Evolutionary conservation across 108 stramenopile genomes (phyloP), one percentile per base, ranked within the genome.

Genomic region (Thalassiosira profunda): DNA sequence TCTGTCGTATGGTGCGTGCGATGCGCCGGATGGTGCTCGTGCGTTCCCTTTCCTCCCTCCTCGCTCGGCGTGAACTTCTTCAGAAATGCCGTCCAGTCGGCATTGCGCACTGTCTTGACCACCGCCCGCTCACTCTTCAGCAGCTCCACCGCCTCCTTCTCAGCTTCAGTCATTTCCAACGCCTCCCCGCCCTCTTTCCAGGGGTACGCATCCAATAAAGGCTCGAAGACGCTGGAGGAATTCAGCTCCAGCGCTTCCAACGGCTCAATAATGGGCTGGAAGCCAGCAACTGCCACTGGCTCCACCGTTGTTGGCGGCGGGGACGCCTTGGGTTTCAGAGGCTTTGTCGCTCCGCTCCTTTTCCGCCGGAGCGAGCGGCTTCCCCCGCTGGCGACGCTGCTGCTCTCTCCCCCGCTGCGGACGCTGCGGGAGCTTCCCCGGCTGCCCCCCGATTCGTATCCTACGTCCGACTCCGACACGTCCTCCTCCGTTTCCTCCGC

Each of bases 71-170:
- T 62, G 67, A 92, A 92, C 15, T 90, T 88, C 23, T 81, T 48
- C 33, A 95, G 48, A 67, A 95, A 95, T 5, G 67, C 24, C 8
- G 91, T 88, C 94, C 91, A 92, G 33, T 95, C 94, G 4, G 71
- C 62, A 66, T 92, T 88, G 36, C 87, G 74, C 18, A 95, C 72
- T 3, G 94, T 95, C 54, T 95, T 95, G 9, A 95, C 90, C 0
- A 82, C 81, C 12, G 87, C 89, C 30, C 62, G 63, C 62, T 92
- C 84, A 7, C 81, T 58, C 43, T 68, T 55, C 12, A 95, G 38
- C 53, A 85, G 33, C 11, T 70, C 63, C 11, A 91, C 84, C 5
- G 91, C 89, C 69, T 92, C 87, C 17, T 43, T 43, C 67, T 95
- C 93, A 12, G 86, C 82, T 5, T 78, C 72, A 2, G 88, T 82